Evolutionary conservation across 805 yeast species (phyloP).

Genomic region (Saccharomycopsis selenospora): DNA sequence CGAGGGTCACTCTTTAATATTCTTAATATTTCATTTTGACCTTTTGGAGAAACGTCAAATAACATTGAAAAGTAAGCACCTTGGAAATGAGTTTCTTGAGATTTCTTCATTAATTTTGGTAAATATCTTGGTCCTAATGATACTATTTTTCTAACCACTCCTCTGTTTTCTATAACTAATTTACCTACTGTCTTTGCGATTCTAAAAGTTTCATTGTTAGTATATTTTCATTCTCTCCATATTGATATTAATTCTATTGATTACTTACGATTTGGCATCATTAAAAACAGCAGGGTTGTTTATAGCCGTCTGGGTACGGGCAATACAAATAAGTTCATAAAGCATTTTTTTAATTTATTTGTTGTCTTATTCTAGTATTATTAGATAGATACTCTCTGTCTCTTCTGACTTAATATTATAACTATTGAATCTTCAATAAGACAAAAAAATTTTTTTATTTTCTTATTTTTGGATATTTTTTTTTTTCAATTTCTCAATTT

Average conservation of each 20-base stretch:
- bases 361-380: background rate
- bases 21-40: conserved; percentile 77
- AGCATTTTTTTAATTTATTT: conserved; percentile 43
- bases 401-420: too few species aligned
- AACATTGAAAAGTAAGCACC: conserved; percentile 83
- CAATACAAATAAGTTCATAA: conserved; percentile 84
- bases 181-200: conserved; percentile 67
- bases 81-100: conserved; percentile 83
- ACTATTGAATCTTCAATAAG: too few species aligned
- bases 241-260: background rate
- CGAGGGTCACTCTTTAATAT: conserved; percentile 85
- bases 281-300: conserved; percentile 44
- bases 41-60: conserved; percentile 81
- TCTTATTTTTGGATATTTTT: too few species aligned
- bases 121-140: conserved; percentile 72
- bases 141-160: conserved; percentile 79
- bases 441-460: too few species aligned
- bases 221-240: background rate
- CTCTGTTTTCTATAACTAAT: conserved; percentile 79
- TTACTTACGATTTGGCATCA: conserved; percentile 54
- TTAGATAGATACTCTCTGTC: too few species aligned
- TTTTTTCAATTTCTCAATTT: too few species aligned
- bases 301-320: conserved; percentile 49
- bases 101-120: conserved; percentile 75
- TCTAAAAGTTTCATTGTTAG: conserved; percentile 14